phyloP scores from a whole-genome alignment of 345 rosid species.

The Populus euphratica region DNA sequence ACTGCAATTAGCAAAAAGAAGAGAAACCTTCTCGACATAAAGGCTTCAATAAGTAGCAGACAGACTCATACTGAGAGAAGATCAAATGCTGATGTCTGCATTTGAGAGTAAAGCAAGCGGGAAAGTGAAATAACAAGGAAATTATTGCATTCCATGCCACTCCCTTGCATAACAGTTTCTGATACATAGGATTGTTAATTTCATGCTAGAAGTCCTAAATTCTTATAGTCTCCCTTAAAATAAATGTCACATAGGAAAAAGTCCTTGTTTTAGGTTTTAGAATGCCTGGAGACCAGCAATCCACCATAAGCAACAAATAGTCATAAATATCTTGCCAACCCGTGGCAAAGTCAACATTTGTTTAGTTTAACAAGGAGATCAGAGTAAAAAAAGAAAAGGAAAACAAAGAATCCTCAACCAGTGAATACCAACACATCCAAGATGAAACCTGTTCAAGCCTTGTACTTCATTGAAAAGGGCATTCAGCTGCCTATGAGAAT shows the following conservation, averaged over 20 bases:
- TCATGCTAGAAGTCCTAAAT: not conserved
- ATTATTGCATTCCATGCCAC: not conserved
- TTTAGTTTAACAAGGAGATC: not conserved
- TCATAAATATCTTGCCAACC: not conserved
- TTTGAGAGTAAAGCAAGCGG: not conserved
- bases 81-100: not conserved
- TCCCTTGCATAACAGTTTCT: not conserved
- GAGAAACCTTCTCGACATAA: not conserved
- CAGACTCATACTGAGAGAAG: not conserved
- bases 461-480: not conserved
- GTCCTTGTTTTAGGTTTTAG: not conserved
- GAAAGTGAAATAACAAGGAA: not conserved
- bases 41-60: not conserved
- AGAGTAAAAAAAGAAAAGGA: not conserved
- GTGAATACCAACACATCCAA: not conserved
- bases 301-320: not conserved
- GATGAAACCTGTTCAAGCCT: not conserved
- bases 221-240: not conserved
- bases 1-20: not conserved
- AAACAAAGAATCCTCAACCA: not conserved
- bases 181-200: not conserved
- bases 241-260: too few species aligned
- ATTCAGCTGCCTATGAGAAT: not conserved
- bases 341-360: not conserved
- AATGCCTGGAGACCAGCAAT: not conserved